These are phyloP conservation scores for Neurospora sp. DNA, from an alignment of 495 filamentous ascomycete genomes.

Conservation along the genomic window DNA sequence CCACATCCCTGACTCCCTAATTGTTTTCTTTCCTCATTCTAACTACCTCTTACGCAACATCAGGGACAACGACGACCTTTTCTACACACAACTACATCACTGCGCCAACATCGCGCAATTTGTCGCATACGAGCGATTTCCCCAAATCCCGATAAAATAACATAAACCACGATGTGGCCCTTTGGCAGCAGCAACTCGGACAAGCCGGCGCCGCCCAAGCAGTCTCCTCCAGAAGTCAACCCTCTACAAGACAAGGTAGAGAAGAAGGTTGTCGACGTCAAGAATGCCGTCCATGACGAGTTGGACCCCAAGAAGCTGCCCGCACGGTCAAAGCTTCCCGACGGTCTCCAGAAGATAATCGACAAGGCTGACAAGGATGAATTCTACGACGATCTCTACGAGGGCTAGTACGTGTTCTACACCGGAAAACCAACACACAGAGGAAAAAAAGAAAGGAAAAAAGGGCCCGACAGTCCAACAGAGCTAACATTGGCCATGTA, in stretches of 20 bases:
- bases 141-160: not conserved
- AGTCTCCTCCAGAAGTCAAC: slow-evolving; percentile 12
- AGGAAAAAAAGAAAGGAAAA: not conserved
- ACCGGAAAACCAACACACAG: not conserved
- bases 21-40: not conserved
- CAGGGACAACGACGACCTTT: not conserved
- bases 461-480: not conserved
- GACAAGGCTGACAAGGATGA: slow-evolving; percentile 59
- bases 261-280: slow-evolving; percentile 7
- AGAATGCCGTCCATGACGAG: slow-evolving; percentile 13
- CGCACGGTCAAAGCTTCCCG: slow-evolving; percentile 52
- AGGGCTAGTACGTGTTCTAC: slow-evolving; percentile 59
- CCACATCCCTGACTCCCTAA: not conserved
- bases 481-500: slow-evolving; percentile 8
- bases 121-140: not conserved
- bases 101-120: not conserved
- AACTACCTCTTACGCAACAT: not conserved
- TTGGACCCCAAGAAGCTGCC: slow-evolving; percentile 42
- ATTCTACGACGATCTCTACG: slow-evolving; percentile 66
- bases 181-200: slow-evolving; percentile 31
- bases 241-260: not conserved
- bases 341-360: slow-evolving; percentile 59
- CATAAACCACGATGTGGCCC: slow-evolving; percentile 24
- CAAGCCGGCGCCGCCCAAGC: slow-evolving; percentile 17
- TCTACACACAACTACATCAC: not conserved